phyloP scores from a whole-genome alignment of 176 grass and related monocot species.

The Zea luxurians region DNA sequence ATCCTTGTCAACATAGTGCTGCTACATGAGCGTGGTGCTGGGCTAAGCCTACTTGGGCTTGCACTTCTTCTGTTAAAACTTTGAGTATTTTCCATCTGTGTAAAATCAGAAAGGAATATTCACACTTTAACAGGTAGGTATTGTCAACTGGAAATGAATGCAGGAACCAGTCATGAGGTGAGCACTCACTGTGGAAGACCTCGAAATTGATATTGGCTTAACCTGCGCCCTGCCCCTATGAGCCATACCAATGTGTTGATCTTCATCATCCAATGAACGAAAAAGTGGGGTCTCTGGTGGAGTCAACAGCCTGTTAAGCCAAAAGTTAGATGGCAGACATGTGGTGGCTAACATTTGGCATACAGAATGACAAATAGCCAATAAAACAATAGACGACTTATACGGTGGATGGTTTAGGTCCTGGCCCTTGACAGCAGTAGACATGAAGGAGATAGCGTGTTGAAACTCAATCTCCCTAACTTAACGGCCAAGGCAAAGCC shows the following conservation, averaged over 20 bases:
- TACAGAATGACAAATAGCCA: background rate
- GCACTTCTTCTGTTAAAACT: conserved; percentile 80
- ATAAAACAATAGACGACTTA: background rate
- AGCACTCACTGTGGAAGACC: conserved; percentile 66
- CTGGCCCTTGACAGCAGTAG: background rate
- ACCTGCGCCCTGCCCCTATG: conserved; percentile 64
- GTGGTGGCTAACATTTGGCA: background rate
- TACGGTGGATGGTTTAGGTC: background rate
- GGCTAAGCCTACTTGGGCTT: conserved; percentile 76
- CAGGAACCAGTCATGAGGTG: conserved; percentile 18
- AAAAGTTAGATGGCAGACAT: conserved; percentile 21
- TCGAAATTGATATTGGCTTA: conserved; percentile 61
- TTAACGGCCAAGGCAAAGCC: background rate
- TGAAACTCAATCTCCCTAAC: conserved; percentile 3
- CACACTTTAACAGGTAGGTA: conserved; percentile 1
- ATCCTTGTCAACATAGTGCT: conserved; percentile 40
- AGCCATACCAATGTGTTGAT: conserved; percentile 34
- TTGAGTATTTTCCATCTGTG: conserved; percentile 62
- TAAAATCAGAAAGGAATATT: conserved; percentile 31
- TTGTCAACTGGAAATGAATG: conserved; percentile 17
- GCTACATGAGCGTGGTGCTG: conserved; percentile 54
- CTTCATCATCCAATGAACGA: conserved; percentile 75
- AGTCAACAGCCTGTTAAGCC: conserved; percentile 74
- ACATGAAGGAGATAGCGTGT: background rate
- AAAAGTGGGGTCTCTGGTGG: conserved; percentile 95